Evolutionary conservation across 352 stramenopile species (phyloP), one percentile per base, ranked within the genome.

Genomic region (Globisporangium yorkense): DNA sequence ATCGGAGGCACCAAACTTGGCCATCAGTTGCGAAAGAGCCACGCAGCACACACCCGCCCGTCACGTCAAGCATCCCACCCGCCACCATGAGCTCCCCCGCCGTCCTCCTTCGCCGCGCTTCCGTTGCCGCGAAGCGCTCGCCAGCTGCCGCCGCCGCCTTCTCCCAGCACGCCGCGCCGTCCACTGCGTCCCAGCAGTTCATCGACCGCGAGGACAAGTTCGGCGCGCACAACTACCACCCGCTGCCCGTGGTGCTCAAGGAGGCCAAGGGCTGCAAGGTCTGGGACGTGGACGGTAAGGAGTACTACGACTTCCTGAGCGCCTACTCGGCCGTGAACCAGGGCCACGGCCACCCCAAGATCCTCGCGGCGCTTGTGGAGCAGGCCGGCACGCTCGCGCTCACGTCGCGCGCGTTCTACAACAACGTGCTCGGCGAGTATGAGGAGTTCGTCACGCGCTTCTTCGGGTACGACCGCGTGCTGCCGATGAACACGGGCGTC

Each of bases 401-500:
- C 49, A 99, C 97, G 21, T 99, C 96, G 33, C 92, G 97, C 49
- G 97, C 97, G 27, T 99, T 99, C 70, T 97, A 98, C 77, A 99
- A 99, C 68, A 85, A 99, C 57, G 84, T 93, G 50, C 79, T 99
- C 49, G 97, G 97, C 40, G 89, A 98, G 64, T 99, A 99, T 70
- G 88, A 90, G 46, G 88, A 99, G 73, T 99, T 96, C 66, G 96
- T 99, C 66, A 99, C 94, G 29, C 77, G 81, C 12, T 95, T 98
- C 62, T 98, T 99, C 71, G 95, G 94, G 44, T 99, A 96, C 71
- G 97, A 99, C 65, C 88, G 96, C 49, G 77, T 84, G 75, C 63
- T 99, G 45, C 97, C 97, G 16, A 99, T 99, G 97, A 99, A 99
- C 83, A 99, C 96, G 16, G 97, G 97, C 40, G 97, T 99, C 8